phyloP scores from a whole-genome alignment of 2,329 filamentous ascomycete genomes.

The Thelonectria discophora region DNA sequence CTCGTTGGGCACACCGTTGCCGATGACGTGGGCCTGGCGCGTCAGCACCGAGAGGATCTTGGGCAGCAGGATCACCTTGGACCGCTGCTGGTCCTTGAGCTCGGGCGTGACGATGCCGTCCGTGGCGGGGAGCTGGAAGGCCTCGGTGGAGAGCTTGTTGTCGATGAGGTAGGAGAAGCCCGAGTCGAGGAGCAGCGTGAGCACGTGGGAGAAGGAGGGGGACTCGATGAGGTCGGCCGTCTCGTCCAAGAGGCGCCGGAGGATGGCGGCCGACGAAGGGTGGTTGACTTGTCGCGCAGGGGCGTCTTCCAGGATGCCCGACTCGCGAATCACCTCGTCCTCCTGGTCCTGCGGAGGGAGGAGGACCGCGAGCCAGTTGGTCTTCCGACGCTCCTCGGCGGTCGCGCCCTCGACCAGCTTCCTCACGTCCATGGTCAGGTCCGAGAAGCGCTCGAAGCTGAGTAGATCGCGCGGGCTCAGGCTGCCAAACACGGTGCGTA shows the following conservation, averaged over 20 bases:
- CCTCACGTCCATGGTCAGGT: slow-evolving; percentile 83
- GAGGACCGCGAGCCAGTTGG: slow-evolving; percentile 83
- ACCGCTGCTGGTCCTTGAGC: slow-evolving; percentile 59
- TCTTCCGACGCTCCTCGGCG: slow-evolving; percentile 50
- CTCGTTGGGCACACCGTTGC: slow-evolving; percentile 77
- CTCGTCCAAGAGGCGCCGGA: slow-evolving; percentile 90
- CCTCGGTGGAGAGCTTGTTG: slow-evolving; percentile 78
- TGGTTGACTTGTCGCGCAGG: slow-evolving; percentile 45
- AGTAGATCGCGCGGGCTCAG: slow-evolving; percentile 90
- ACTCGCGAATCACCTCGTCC: slow-evolving; percentile 83
- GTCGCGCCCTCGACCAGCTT: slow-evolving; percentile 79
- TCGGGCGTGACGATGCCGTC: slow-evolving; percentile 56
- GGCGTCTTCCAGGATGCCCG: slow-evolving; percentile 74
- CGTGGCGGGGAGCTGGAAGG: slow-evolving; percentile 68
- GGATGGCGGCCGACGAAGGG: slow-evolving; percentile 61
- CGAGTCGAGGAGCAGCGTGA: slow-evolving; percentile 85
- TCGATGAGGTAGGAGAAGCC: slow-evolving; percentile 87
- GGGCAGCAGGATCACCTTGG: slow-evolving; percentile 77
- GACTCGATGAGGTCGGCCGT: slow-evolving; percentile 96
- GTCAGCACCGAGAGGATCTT: slow-evolving; percentile 91
- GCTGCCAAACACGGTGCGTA: slow-evolving; percentile 88
- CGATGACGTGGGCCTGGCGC: slow-evolving; percentile 89
- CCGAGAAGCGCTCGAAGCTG: slow-evolving; percentile 79
- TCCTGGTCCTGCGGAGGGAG: slow-evolving; percentile 84
- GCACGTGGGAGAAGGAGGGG: slow-evolving; percentile 85